Evolutionary conservation across 2,329 filamentous ascomycete genomes (phyloP), one percentile per base, ranked within the genome.

Genomic region (Sporothrix sp.): DNA sequence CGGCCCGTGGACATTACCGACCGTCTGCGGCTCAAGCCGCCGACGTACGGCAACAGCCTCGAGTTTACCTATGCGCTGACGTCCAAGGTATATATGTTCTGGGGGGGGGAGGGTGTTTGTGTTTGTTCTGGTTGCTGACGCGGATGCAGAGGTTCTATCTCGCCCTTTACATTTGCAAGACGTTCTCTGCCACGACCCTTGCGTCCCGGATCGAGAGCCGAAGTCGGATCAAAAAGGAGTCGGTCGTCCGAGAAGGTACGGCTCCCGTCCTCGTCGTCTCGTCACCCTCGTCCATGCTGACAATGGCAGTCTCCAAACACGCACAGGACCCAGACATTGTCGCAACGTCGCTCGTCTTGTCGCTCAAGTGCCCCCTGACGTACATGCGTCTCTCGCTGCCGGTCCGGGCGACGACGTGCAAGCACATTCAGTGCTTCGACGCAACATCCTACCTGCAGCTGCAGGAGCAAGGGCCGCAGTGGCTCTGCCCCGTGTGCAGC

Each of bases 391-490:
- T 98, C 32, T 75, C 76, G 8, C 73, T 86, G 14, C 93, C 93
- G 0, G 88, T 88, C 58, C 82, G 93, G 30, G 87, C 87, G 4
- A 75, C 81, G 3, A 69, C 82, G 30, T 98, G 93, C 68, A 84
- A 79, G 3, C 93, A 98, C 65, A 86, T 93, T 23, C 88, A 95
- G 63, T 98, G 93, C 64, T 98, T 97, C 59, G 93, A 98, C 65
- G 91, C 86, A 3, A 84, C 81, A 3, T 94, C 88, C 2, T 98
- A 96, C 63, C 74, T 98, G 18, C 87, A 95, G 60, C 70, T 98
- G 25, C 91, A 97, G 64, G 89, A 97, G 64, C 93, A 98, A 70
- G 91, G 88, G 0, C 93, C 93, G 0, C 94, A 93, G 16, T 98
- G 93, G 93, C 75, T 82, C n/a, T 98, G 93, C 61, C 93, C 93